phyloP scores from a whole-genome alignment of 306 rosid species.

The Cicer judaicum region DNA sequence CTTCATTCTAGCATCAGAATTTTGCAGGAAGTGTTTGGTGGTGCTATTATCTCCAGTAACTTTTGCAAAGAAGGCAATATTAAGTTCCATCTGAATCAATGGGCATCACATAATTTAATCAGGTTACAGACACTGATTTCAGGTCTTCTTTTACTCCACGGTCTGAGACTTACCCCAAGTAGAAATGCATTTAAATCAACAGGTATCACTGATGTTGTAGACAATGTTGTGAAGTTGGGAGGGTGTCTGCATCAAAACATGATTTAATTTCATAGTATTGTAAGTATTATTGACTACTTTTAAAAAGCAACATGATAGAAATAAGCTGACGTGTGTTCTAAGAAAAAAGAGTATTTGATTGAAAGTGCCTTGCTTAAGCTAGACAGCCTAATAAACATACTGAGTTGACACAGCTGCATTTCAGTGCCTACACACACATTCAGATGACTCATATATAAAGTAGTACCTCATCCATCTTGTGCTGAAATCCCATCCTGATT shows the following conservation, averaged over 20 bases:
- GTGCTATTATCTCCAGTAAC: slow-evolving; percentile 59
- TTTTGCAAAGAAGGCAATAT: slow-evolving; percentile 77
- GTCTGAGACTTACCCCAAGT: slow-evolving; percentile 64
- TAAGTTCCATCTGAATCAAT: slow-evolving; percentile 78
- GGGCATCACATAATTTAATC: slow-evolving; percentile 33
- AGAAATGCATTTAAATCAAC: slow-evolving; percentile 81
- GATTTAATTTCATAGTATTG: slow-evolving; percentile 1
- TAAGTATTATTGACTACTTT: slow-evolving; percentile 17
- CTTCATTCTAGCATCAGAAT: slow-evolving; percentile 65
- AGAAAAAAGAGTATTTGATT: slow-evolving; percentile 3
- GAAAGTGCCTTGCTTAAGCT: slow-evolving; percentile 6
- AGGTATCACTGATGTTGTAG: slow-evolving; percentile 82
- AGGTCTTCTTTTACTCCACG: slow-evolving; percentile 30
- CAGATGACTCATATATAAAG: slow-evolving; percentile 29
- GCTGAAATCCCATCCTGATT: slow-evolving; percentile 98
- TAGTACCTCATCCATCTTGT: slow-evolving; percentile 91
- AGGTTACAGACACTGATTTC: slow-evolving; percentile 28
- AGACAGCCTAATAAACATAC: slow-evolving; percentile 12
- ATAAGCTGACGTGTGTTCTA: background rate
- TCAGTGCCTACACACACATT: background rate
- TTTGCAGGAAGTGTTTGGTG: slow-evolving; percentile 54
- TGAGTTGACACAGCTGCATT: background rate
- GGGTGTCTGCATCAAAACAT: slow-evolving; percentile 64
- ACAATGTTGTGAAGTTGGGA: slow-evolving; percentile 70
- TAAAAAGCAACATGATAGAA: slow-evolving; percentile 17